phyloP scores from a whole-genome alignment of 139 green algal genomes.

The Picochlorum sp. region DNA sequence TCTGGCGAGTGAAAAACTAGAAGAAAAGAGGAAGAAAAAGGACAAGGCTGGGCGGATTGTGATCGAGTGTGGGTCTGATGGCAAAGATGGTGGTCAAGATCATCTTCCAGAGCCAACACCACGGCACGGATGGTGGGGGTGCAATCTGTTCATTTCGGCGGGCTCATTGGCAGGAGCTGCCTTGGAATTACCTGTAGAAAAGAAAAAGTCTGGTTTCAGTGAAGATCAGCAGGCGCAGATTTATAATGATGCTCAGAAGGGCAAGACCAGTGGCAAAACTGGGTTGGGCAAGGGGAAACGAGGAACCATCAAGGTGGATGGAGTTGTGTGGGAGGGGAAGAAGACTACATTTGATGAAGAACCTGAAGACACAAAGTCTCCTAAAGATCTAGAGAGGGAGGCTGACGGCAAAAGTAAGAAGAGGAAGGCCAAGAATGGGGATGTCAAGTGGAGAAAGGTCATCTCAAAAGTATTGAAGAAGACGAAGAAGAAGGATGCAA shows the following conservation, averaged over 20 bases:
- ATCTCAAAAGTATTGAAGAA: conserved; percentile 15
- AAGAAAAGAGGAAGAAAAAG: conserved; percentile 12
- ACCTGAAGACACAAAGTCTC: conserved; percentile 10
- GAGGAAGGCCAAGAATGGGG: background rate
- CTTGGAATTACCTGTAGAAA: conserved; percentile 17
- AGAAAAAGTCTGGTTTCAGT: conserved; percentile 41
- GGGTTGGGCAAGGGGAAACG: conserved; percentile 31
- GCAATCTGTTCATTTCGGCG: conserved; percentile 46
- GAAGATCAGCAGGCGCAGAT: conserved; percentile 48
- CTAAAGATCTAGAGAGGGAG: background rate
- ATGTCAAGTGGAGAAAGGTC: conserved; percentile 42
- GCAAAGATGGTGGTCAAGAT: conserved; percentile 1
- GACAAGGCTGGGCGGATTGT: background rate
- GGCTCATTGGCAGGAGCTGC: conserved; percentile 51
- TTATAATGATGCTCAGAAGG: conserved; percentile 33
- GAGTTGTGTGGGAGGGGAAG: conserved; percentile 61
- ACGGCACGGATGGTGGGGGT: conserved; percentile 67
- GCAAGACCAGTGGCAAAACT: conserved; percentile 34
- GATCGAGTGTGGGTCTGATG: conserved; percentile 5
- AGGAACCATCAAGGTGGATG: conserved; percentile 32
- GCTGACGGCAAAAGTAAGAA: background rate
- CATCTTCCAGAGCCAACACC: conserved; percentile 14
- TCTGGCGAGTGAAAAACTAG: conserved; percentile 4
- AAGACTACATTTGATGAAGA: conserved; percentile 57
- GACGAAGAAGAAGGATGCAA: conserved; percentile 3